Evolutionary conservation across 129 eudicot species (phyloP), one percentile per base, ranked within the genome.

Genomic region (Lactuca sativa): DNA sequence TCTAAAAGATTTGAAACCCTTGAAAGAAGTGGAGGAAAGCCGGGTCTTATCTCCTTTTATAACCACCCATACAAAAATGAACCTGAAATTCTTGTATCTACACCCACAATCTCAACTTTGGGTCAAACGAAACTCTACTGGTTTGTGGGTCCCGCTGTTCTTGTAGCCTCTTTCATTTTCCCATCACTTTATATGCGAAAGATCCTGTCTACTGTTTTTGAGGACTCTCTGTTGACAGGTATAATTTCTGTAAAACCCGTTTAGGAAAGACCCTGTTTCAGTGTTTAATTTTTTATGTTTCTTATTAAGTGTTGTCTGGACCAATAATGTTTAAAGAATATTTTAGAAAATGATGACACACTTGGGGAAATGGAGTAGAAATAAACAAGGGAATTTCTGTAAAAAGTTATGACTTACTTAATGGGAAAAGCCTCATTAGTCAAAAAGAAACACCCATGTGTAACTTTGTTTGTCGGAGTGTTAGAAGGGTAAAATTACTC

Each of bases 171-270:
- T 2, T 93, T 93, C 77, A 83, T 93, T 33, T 87, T 93, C 63
- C 99, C 99, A 7, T 90, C 99, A 41, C 97, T 93, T 60, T 90
- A 90, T 74, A 80, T 93, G 76, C 95, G 99, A 75, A 90, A 77
- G 71, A 87, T 93, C 36, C 79, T 93, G 8, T 93, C 93, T 2
- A 75, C 85, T 16, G 78, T 93, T 59, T 93, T 90, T 82, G 97
- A 93, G 82, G 97, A 93, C 74, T 90, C 99, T 75, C 55, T 93
- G 37, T 82, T 93, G 81, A 93, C 99, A 64, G 99, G 99, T 90
- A 49, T 18, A 71, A 21, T 63, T 31, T 71, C 70, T 31, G 13
- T 60, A 15, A 11, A 11, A 10, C 57, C 14, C 2, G 4, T 76
- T 54, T 40, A 40, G 0, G 44, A 36, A 40, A 5, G 44, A 36